Conservation (phyloP, 2,329 filamentous ascomycete genomes). For the Coniochaeta pulveracea region DNA sequence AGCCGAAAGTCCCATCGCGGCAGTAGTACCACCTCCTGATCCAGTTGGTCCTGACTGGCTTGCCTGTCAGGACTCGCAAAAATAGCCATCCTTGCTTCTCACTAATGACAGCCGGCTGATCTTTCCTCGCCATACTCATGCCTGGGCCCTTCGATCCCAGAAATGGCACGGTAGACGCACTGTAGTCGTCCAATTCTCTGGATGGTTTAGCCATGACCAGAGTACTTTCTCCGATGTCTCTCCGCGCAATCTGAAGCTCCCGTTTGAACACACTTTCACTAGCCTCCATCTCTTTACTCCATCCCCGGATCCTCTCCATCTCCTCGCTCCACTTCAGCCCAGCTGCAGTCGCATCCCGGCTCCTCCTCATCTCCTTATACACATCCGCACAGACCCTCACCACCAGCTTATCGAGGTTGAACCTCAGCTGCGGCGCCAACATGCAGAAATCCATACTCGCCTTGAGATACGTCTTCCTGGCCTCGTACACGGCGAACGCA, state of each 20-base stretch:
- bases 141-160: conserved; percentile 60
- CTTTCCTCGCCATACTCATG: conserved; percentile 48
- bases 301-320: conserved; percentile 84
- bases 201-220: conserved; percentile 66
- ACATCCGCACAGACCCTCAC: conserved; percentile 77
- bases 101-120: conserved; percentile 35
- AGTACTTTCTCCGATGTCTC: conserved; percentile 71
- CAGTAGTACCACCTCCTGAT: conserved; percentile 90
- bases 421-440: conserved; percentile 73
- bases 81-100: conserved; percentile 97
- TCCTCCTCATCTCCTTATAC: conserved; percentile 71
- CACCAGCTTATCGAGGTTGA: conserved; percentile 74
- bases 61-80: conserved; percentile 68
- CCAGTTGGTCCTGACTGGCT: conserved; percentile 85
- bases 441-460: conserved; percentile 91
- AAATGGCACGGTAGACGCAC: conserved; percentile 79
- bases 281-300: conserved; percentile 88
- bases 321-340: conserved; percentile 63
- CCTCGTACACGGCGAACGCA: conserved; percentile 90
- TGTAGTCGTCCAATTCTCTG: conserved; percentile 87
- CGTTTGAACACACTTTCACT: conserved; percentile 74
- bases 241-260: conserved; percentile 68
- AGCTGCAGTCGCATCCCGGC: conserved; percentile 51
- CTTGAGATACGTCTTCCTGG: conserved; percentile 79
- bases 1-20: conserved; percentile 91